Percentiles rank a stretch among this genome's conserved stretches.
These are phyloP conservation scores for Tulasnella sp. DNA, from an alignment of 768 basidiomycete species.

Conservation along the genomic window DNA sequence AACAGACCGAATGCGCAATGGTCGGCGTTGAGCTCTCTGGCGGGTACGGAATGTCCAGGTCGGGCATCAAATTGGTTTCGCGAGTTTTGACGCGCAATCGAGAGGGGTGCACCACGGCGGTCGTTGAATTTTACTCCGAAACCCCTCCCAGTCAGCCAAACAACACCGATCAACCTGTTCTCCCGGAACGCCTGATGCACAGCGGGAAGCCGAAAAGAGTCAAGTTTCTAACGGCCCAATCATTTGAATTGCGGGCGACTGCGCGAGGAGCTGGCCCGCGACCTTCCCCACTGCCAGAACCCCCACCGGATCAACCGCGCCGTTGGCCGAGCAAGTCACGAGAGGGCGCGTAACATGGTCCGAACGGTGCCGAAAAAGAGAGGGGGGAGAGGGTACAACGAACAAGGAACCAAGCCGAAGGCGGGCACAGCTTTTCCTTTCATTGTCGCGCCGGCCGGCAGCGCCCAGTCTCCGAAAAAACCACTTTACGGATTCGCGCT, in stretches of 20 bases:
- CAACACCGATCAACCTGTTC: background rate
- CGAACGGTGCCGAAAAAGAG: background rate
- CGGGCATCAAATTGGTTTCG: background rate
- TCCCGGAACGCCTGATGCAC: background rate
- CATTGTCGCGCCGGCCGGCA: background rate
- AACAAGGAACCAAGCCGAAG: conserved; percentile 7
- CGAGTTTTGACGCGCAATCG: background rate
- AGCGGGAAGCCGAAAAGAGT: background rate
- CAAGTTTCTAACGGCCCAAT: background rate
- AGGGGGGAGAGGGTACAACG: background rate
- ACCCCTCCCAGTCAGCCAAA: background rate
- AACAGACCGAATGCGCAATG: background rate
- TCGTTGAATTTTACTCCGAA: background rate
- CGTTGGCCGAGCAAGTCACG: background rate
- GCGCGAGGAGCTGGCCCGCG: background rate
- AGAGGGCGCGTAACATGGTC: background rate
- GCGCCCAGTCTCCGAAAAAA: background rate
- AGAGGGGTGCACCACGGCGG: background rate
- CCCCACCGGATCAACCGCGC: background rate
- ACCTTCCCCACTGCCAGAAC: background rate
- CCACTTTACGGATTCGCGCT: background rate
- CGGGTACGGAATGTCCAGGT: background rate
- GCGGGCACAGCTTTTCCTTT: conserved; percentile 15
- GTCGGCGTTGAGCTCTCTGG: background rate
- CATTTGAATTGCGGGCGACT: background rate